These are phyloP conservation scores for Saturnispora diversa DNA, from an alignment of 805 yeast species.

Conservation along the genomic window DNA sequence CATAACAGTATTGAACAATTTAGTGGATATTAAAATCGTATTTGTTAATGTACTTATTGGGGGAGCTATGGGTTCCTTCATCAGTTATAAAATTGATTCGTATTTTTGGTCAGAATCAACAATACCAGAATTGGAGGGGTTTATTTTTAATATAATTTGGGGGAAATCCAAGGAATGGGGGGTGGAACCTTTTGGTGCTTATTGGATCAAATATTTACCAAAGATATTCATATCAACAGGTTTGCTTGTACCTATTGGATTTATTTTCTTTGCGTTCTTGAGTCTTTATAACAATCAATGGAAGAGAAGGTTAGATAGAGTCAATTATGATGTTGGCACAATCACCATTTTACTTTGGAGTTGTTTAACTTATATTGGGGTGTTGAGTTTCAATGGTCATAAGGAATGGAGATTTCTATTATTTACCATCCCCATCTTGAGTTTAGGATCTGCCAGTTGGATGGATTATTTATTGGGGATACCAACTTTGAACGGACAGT, in stretches of 20 bases:
- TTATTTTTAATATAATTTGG: constrained; percentile 64
- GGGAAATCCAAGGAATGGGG: constrained; percentile 84
- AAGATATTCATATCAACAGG: constrained; percentile 31
- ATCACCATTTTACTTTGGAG: constrained; percentile 43
- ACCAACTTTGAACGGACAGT: not conserved
- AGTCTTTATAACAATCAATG: not conserved
- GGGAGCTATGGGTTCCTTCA: constrained; percentile 39
- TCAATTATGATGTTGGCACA: constrained; percentile 24
- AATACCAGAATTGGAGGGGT: constrained; percentile 65
- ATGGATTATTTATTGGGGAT: constrained; percentile 9
- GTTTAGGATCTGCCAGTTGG: constrained; percentile 21
- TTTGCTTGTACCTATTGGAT: constrained; percentile 5
- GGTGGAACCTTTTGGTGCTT: constrained; percentile 61
- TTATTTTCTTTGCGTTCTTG: not conserved
- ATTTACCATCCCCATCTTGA: constrained; percentile 64
- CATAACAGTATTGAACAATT: not conserved
- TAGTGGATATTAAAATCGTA: constrained; percentile 12
- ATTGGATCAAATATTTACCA: constrained; percentile 48
- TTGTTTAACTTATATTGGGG: constrained; percentile 44
- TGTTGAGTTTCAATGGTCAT: constrained; percentile 78
- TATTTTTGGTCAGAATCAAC: constrained; percentile 59
- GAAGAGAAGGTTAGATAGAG: constrained; percentile 15
- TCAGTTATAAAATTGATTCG: constrained; percentile 54
- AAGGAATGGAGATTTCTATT: constrained; percentile 91
- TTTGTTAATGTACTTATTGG: constrained; percentile 34